Percentiles rank a stretch among this genome's conserved stretches.
Conservation (phyloP, 495 filamentous ascomycete species). For the Saxophila tyrrhenica region DNA sequence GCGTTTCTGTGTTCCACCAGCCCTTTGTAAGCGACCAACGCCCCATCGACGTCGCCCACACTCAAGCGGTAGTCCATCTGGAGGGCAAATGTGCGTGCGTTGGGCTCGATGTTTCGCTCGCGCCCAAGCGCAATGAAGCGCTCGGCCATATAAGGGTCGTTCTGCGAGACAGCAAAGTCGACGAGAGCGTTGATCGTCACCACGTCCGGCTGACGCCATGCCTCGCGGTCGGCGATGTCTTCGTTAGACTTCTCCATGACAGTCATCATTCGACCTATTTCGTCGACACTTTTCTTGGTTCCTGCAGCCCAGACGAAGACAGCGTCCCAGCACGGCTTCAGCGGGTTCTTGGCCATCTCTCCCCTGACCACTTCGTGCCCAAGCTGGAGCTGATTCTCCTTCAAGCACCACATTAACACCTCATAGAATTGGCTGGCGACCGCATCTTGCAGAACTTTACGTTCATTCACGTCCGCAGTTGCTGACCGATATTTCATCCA, state of each 20-base stretch:
- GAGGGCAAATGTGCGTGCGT: conserved; percentile 56
- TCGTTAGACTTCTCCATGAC: conserved; percentile 43
- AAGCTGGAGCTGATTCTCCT: conserved; percentile 51
- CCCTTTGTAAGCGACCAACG: conserved; percentile 46
- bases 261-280: conserved; percentile 55
- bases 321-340: conserved; percentile 52
- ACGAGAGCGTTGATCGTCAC: conserved; percentile 64
- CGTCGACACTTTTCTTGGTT: conserved; percentile 56
- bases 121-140: conserved; percentile 54
- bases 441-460: not conserved
- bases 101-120: conserved; percentile 50
- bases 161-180: conserved; percentile 54
- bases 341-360: conserved; percentile 38
- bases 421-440: conserved; percentile 21
- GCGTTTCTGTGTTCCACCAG: conserved; percentile 29
- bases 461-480: too few relatives aligned
- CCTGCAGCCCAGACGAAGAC: conserved; percentile 66
- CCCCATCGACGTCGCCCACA: conserved; percentile 55
- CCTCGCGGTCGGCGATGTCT: conserved; percentile 24
- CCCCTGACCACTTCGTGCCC: conserved; percentile 50
- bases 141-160: conserved; percentile 60
- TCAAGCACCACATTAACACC: conserved; percentile 46
- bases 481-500: not conserved
- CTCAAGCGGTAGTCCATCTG: conserved; percentile 65
- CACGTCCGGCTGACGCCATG: conserved; percentile 42